Percentiles rank a stretch among this genome's conserved stretches.
Evolutionary conservation across 805 yeast genomes (phyloP).

Genomic region (Teunomyces panamensis): DNA sequence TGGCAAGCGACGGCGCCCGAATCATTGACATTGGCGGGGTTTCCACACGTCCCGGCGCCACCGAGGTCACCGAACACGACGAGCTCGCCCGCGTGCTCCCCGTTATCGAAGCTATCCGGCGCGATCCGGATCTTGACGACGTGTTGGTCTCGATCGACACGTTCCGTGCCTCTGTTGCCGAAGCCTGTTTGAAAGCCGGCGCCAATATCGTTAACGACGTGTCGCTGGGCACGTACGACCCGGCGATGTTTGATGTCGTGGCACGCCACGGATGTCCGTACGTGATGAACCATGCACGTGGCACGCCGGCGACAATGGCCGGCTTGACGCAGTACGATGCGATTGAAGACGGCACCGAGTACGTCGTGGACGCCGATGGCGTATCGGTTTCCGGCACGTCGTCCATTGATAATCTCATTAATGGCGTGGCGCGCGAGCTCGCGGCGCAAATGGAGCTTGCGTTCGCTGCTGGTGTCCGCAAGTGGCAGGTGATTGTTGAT

Average conservation of each 20-base stretch:
- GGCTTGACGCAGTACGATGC: slow-evolving; percentile 51
- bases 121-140: slow-evolving; percentile 32
- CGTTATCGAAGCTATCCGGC: slow-evolving; percentile 59
- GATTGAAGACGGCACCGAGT: slow-evolving; percentile 37
- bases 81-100: slow-evolving; percentile 74
- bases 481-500: slow-evolving; percentile 91
- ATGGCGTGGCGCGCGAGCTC: slow-evolving; percentile 66
- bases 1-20: slow-evolving; percentile 60
- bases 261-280: slow-evolving; percentile 72
- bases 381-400: slow-evolving; percentile 24
- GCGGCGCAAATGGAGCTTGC: slow-evolving; percentile 55
- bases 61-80: slow-evolving; percentile 56
- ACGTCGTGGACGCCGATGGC: slow-evolving; percentile 22
- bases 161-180: slow-evolving; percentile 73
- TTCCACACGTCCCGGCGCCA: slow-evolving; percentile 85
- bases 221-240: slow-evolving; percentile 74
- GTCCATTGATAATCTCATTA: slow-evolving; percentile 37
- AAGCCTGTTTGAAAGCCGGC: slow-evolving; percentile 64
- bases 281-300: slow-evolving; percentile 81
- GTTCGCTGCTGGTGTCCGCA: slow-evolving; percentile 56
- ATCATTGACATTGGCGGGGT: slow-evolving; percentile 94
- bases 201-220: slow-evolving; percentile 93
- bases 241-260: slow-evolving; percentile 61
- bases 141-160: slow-evolving; percentile 83
- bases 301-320: slow-evolving; percentile 73